phyloP scores from a whole-genome alignment of 2,329 filamentous ascomycete species.

The Aspergillus pseudoglaucus region DNA sequence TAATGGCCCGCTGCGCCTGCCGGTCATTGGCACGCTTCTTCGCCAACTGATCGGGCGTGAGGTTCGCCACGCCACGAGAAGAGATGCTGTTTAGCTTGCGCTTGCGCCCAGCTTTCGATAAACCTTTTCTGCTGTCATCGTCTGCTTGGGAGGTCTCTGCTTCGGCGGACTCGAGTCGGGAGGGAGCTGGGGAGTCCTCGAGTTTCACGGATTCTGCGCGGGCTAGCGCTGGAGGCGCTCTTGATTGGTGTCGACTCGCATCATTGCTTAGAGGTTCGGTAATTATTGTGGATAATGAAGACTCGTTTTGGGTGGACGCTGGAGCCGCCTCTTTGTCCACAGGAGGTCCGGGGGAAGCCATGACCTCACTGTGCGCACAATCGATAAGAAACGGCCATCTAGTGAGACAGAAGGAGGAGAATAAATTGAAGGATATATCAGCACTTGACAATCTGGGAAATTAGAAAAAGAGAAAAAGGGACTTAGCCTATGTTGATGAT shows the following conservation, averaged over 20 bases:
- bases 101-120: slow-evolving; percentile 29
- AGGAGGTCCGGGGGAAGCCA: slow-evolving; percentile 26
- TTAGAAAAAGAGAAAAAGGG: no score
- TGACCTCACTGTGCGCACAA: slow-evolving; percentile 25
- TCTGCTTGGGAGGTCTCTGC: slow-evolving; percentile 15
- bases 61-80: slow-evolving; percentile 72
- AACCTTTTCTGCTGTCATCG: slow-evolving; percentile 6
- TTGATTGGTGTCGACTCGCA: slow-evolving; percentile 6
- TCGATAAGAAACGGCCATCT: slow-evolving; percentile 21
- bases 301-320: slow-evolving; percentile 14
- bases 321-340: slow-evolving; percentile 19
- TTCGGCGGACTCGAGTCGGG: slow-evolving; percentile 18
- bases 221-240: slow-evolving; percentile 1
- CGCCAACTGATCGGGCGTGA: slow-evolving; percentile 80
- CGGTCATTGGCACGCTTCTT: slow-evolving; percentile 89
- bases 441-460: no score
- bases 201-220: slow-evolving; percentile 14
- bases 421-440: background rate
- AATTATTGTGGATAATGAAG: slow-evolving; percentile 2
- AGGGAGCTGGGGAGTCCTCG: slow-evolving; percentile 22
- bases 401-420: slow-evolving; percentile 8
- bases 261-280: background rate
- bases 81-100: slow-evolving; percentile 37
- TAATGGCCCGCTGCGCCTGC: slow-evolving; percentile 77
- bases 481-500: no score